These are phyloP conservation scores for Pulicaria dysenterica DNA, from an alignment of 129 eudicot genomes.

Conservation along the genomic window DNA sequence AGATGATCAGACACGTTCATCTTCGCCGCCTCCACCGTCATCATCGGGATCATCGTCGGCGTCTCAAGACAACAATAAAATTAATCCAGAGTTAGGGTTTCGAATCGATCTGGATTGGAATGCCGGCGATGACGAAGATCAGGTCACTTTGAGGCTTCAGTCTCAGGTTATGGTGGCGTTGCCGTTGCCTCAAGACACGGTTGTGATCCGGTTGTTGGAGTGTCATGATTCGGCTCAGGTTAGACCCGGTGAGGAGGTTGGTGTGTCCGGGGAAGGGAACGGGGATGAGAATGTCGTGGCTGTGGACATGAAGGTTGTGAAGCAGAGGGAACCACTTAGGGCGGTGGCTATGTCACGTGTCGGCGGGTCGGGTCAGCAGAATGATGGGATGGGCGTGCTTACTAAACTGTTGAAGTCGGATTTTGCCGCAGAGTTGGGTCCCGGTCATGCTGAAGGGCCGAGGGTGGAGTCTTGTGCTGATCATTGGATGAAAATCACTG, in stretches of 20 bases:
- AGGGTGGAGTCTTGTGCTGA: conserved; percentile 44
- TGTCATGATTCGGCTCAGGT: conserved; percentile 22
- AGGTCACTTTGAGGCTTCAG: conserved; percentile 76
- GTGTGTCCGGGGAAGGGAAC: neutral
- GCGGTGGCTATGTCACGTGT: conserved; percentile 68
- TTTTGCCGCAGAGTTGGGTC: conserved; percentile 40
- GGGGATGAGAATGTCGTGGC: conserved; percentile 45
- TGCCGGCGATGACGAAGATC: conserved; percentile 98
- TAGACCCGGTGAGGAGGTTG: conserved; percentile 8
- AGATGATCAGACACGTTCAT: conserved; percentile 49
- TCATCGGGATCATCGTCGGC: conserved; percentile 41
- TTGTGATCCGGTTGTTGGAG: conserved; percentile 51
- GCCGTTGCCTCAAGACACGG: conserved; percentile 85
- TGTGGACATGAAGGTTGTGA: conserved; percentile 83
- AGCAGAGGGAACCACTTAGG: conserved; percentile 78
- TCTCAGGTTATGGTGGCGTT: conserved; percentile 95
- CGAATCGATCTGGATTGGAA: conserved; percentile 90
- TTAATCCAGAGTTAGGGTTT: conserved; percentile 53
- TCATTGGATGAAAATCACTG: conserved; percentile 81
- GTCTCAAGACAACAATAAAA: conserved; percentile 16
- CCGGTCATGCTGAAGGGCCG: conserved; percentile 36
- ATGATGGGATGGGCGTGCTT: conserved; percentile 90
- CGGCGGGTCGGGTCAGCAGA: conserved; percentile 77
- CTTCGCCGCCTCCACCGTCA: conserved; percentile 52
- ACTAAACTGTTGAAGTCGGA: conserved; percentile 68